A percentile compares a stretch with the other conserved stretches of the same genome.
These are phyloP conservation scores for Fulvia fulva DNA, from an alignment of 2,329 filamentous ascomycete species.

Conservation along the genomic window DNA sequence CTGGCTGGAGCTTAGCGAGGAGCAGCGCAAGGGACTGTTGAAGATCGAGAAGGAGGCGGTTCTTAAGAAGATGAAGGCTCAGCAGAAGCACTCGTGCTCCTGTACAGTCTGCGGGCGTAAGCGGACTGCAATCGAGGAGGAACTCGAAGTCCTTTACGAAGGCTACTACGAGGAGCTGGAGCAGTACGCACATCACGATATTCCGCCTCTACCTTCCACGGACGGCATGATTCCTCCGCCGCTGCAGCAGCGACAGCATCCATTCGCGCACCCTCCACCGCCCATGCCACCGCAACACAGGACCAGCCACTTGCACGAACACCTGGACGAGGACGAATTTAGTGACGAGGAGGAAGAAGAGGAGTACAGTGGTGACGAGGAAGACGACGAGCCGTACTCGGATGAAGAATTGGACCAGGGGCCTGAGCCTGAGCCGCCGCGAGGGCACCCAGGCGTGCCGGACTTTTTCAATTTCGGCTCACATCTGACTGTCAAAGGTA, in stretches of 20 bases:
- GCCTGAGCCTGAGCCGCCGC: conserved; percentile 50
- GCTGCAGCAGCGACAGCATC: conserved; percentile 27
- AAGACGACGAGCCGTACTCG: conserved; percentile 63
- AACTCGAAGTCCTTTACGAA: conserved; percentile 94
- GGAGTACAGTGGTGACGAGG: conserved; percentile 62
- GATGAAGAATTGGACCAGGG: conserved; percentile 57
- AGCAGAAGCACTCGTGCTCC: conserved; percentile 98
- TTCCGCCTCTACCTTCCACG: conserved; percentile 49
- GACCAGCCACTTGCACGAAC: conserved; percentile 68
- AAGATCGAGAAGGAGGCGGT: conserved; percentile 99
- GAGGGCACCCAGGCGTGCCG: conserved; percentile 57
- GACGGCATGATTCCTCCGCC: conserved; percentile 66
- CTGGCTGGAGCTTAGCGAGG: conserved; percentile 90
- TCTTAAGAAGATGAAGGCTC: conserved; percentile 98
- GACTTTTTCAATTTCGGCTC: conserved; percentile 98
- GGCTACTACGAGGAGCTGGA: conserved; percentile 98
- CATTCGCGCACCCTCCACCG: conserved; percentile 30
- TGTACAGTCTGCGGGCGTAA: conserved; percentile 97
- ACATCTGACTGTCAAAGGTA: conserved; percentile 89
- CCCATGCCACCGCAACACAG: conserved; percentile 54
- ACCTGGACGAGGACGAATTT: conserved; percentile 56
- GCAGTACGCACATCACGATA: conserved; percentile 86
- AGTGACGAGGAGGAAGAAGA: conserved; percentile 56
- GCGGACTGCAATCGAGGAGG: conserved; percentile 94
- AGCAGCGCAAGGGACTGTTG: conserved; percentile 89